phyloP scores from a whole-genome alignment of 1,139 yeast species.

The Saccharomyces hybrid region DNA sequence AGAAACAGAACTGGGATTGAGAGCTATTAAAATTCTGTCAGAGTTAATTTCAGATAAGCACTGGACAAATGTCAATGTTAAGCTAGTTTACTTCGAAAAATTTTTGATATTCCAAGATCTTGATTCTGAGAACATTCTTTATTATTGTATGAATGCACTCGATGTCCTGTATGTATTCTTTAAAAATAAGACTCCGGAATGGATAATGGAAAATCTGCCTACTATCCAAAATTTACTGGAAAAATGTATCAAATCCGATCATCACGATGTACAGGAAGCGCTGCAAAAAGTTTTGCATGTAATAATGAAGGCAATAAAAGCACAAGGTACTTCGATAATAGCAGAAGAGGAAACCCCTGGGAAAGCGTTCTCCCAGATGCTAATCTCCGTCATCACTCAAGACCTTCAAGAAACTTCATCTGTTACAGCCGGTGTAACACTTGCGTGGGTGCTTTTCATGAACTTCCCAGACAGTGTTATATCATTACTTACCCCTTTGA shows the following conservation, averaged over 20 bases:
- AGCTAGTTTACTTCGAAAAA: slow-evolving; percentile 78
- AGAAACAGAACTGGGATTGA: slow-evolving; percentile 74
- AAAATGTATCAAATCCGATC: slow-evolving; percentile 74
- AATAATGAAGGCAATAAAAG: slow-evolving; percentile 55
- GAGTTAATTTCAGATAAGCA: slow-evolving; percentile 61
- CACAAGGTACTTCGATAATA: slow-evolving; percentile 31
- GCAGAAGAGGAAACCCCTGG: slow-evolving; percentile 50
- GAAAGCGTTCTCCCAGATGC: slow-evolving; percentile 51
- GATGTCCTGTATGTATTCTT: slow-evolving; percentile 84
- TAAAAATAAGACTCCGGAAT: slow-evolving; percentile 63
- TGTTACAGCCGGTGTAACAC: slow-evolving; percentile 81
- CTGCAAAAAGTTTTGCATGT: slow-evolving; percentile 65
- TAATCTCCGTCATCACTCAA: slow-evolving; percentile 68
- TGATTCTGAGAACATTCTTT: slow-evolving; percentile 48
- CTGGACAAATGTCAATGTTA: slow-evolving; percentile 86
- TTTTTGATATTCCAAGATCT: slow-evolving; percentile 74
- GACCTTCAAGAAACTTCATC: slow-evolving; percentile 78
- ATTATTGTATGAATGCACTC: slow-evolving; percentile 80
- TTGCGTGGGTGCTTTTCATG: slow-evolving; percentile 76
- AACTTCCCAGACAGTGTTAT: slow-evolving; percentile 70
- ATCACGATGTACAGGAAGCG: slow-evolving; percentile 76
- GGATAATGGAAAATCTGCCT: slow-evolving; percentile 67
- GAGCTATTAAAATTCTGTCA: slow-evolving; percentile 69
- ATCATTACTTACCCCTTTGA: slow-evolving; percentile 61
- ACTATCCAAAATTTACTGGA: slow-evolving; percentile 69